A percentile compares a stretch with the other conserved stretches of the same genome.
phyloP scores from a whole-genome alignment of 805 yeast species.

The Saccharomycopsis selenospora region DNA sequence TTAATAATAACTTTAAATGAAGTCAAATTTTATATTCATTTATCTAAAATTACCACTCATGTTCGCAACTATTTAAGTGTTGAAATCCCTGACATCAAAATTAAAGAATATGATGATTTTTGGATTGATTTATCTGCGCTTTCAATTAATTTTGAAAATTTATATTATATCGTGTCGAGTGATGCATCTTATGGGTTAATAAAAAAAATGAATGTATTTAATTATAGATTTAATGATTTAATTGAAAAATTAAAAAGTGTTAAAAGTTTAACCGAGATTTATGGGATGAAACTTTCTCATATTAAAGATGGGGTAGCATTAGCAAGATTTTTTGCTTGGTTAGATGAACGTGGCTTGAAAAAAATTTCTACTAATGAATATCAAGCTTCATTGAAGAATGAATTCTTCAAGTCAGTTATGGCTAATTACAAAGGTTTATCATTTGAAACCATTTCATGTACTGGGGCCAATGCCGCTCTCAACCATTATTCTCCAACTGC shows the following conservation, averaged over 20 bases:
- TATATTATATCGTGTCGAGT: constrained; percentile 44
- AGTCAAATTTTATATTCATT: constrained; percentile 15
- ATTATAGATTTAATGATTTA: constrained; percentile 13
- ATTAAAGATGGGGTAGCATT: constrained; percentile 54
- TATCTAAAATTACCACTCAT: constrained; percentile 6
- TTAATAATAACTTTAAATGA: constrained; percentile 29
- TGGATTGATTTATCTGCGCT: constrained; percentile 45
- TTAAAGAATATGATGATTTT: constrained; percentile 50
- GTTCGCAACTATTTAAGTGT: constrained; percentile 31
- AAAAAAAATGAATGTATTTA: constrained; percentile 28
- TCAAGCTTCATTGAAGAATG: constrained; percentile 44
- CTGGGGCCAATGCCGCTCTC: constrained; percentile 71
- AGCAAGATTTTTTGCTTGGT: constrained; percentile 49
- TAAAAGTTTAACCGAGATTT: constrained; percentile 42
- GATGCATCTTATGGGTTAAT: constrained; percentile 65
- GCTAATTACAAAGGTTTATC: constrained; percentile 56
- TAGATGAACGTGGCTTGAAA: constrained; percentile 40
- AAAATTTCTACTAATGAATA: constrained; percentile 40
- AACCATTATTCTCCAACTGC: constrained; percentile 63
- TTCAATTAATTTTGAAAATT: constrained; percentile 28
- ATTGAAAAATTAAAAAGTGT: constrained; percentile 45
- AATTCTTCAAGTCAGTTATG: constrained; percentile 34
- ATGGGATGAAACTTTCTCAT: constrained; percentile 47
- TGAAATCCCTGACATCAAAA: constrained; percentile 34
- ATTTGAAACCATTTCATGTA: constrained; percentile 66